These are phyloP conservation scores for Scedosporium dehoogii DNA, from an alignment of 2,329 filamentous ascomycete species.

Conservation along the genomic window DNA sequence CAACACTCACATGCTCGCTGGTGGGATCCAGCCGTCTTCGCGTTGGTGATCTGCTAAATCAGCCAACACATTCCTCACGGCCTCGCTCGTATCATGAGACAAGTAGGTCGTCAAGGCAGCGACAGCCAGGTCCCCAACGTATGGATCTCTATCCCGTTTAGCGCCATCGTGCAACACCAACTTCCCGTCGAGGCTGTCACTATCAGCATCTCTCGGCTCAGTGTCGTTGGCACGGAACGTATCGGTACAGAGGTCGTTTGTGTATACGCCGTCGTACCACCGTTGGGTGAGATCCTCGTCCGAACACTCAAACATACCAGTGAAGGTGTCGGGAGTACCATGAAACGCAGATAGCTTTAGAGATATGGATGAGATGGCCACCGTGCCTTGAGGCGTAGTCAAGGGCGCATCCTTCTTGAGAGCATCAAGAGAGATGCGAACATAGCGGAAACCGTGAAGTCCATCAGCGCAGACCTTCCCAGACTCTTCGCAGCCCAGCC, in stretches of 20 bases:
- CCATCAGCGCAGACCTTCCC: slow-evolving; percentile 39
- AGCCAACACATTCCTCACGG: slow-evolving; percentile 35
- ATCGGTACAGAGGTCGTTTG: slow-evolving; percentile 37
- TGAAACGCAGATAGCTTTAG: slow-evolving; percentile 34
- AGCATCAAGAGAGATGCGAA: slow-evolving; percentile 37
- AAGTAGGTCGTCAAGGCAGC: slow-evolving; percentile 37
- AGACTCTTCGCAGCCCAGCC: slow-evolving; percentile 31
- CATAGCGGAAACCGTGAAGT: slow-evolving; percentile 41
- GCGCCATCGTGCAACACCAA: slow-evolving; percentile 38
- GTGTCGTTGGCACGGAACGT: slow-evolving; percentile 35
- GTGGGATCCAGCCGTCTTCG: slow-evolving; percentile 42
- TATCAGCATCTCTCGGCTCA: slow-evolving; percentile 34
- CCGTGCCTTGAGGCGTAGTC: slow-evolving; percentile 29
- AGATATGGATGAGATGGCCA: slow-evolving; percentile 30
- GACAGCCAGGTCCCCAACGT: slow-evolving; percentile 41
- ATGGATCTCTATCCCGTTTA: slow-evolving; percentile 42
- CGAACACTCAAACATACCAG: slow-evolving; percentile 42
- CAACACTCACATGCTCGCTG: slow-evolving; percentile 35
- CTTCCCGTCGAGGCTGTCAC: slow-evolving; percentile 32
- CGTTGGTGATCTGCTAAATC: slow-evolving; percentile 39
- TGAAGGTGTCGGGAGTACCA: slow-evolving; percentile 37
- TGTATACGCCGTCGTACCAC: slow-evolving; percentile 45
- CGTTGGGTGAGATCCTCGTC: slow-evolving; percentile 37
- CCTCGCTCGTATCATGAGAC: slow-evolving; percentile 29
- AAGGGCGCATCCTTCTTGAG: slow-evolving; percentile 32